Base-by-base conservation (phyloP, 768 basidiomycete species). In the Mycena rebaudengoi region DNA sequence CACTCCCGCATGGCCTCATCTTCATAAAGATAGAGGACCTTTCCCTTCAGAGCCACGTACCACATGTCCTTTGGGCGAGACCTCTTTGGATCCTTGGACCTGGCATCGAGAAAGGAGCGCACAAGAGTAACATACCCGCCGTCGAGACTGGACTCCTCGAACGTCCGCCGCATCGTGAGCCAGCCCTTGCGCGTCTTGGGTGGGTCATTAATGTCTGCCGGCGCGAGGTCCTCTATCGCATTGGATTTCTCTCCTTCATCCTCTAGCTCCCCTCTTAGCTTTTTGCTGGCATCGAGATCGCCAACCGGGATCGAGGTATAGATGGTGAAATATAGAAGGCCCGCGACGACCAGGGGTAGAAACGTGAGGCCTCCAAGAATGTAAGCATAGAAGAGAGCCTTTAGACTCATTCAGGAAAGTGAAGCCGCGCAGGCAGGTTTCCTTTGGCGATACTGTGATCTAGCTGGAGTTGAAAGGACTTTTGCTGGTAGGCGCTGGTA, bases 41-140 rank as follows among this genome's bases (percentile, higher is more conserved):
- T 91, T 43, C 92, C 94, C 82, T 98, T 98, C 74, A 99, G 84
- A 7, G 91, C 94, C 54, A 91, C 92, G 74, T 90, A 98, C 89
- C 93, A 98, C 86, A 86, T 90, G 74, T 98, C 96, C 78, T 94
- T 95, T 16, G 95, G 94, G 50, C 92, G 85, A 14, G 91, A 88
- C 40, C 86, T 83, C 72, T 91, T 92, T 8, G 94, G 91, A 76
- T 95, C 93, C 73, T 92, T 91, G 51, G 92, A 93, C 59, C 92
- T 84, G 18, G 92, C 81, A 70, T 94, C 93, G 62, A 95, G 79
- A 72, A 94, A 91, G 14, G 91, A 90, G 58, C 87, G 87, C 71
- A 95, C 88, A 64, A 94, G 78, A n/a, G 84, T 88, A 56, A 94
- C 91, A 71, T 95, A 95, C 43, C 90, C 86, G 11, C 85, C 84